Percentiles rank a stretch among this genome's conserved stretches.
phyloP scores from a whole-genome alignment of 2,329 filamentous ascomycete species.

The Ceratocystis ficicola region DNA sequence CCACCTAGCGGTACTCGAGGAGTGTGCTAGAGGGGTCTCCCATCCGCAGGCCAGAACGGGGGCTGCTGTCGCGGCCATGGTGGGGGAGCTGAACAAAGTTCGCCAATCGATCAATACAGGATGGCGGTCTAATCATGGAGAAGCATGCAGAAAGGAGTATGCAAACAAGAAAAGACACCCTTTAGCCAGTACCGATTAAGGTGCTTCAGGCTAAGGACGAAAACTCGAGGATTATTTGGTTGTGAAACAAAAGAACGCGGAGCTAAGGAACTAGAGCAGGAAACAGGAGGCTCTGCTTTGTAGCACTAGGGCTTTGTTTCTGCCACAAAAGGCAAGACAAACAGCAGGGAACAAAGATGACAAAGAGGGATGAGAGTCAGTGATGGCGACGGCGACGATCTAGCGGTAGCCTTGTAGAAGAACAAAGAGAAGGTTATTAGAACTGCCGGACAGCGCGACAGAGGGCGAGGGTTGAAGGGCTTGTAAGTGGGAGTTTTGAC shows the following conservation, averaged over 20 bases:
- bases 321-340: neutral
- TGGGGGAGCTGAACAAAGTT: slow-evolving; percentile 8
- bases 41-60: neutral
- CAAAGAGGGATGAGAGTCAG: neutral
- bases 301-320: neutral
- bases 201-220: neutral
- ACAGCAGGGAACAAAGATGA: neutral
- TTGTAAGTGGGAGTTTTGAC: too few relatives aligned
- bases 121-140: slow-evolving; percentile 10
- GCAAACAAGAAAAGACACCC: too few relatives aligned
- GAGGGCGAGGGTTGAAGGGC: too few relatives aligned
- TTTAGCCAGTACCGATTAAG: neutral
- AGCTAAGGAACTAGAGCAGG: neutral
- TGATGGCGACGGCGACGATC: neutral
- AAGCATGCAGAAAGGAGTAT: too few relatives aligned
- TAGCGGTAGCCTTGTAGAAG: neutral
- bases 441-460: too few relatives aligned
- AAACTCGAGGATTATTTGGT: neutral
- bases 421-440: neutral
- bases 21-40: neutral
- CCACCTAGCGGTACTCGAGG: neutral
- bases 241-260: neutral
- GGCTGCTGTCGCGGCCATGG: slow-evolving; percentile 3
- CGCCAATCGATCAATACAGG: neutral
- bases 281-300: neutral